A percentile compares a stretch with the other conserved stretches of the same genome.
Conservation (phyloP, 306 rosid species). For the barrel medic (Medicago truncatula) region DNA sequence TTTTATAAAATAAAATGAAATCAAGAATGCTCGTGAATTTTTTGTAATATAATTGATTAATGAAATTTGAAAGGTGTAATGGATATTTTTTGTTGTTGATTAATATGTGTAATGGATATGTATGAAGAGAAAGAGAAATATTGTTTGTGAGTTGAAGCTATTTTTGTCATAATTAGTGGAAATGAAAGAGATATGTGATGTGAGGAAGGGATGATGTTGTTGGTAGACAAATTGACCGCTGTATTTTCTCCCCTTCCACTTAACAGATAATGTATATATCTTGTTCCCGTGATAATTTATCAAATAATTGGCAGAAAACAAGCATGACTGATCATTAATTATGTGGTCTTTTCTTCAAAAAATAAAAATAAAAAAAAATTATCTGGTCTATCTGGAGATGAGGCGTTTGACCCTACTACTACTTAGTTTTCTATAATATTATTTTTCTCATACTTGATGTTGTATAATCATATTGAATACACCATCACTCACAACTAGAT, state of each 20-base stretch:
- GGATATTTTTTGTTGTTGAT: slow-evolving; percentile 30
- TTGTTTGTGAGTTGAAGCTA: neutral
- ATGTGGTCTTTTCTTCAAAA: neutral
- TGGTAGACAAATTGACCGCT: slow-evolving; percentile 43
- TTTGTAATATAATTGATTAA: slow-evolving; percentile 3
- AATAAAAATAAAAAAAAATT: neutral
- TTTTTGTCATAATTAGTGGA: slow-evolving; percentile 35
- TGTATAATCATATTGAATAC: no score
- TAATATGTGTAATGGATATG: slow-evolving; percentile 37
- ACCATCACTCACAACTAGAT: no score
- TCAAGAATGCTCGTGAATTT: slow-evolving; percentile 38
- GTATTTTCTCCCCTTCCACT: neutral
- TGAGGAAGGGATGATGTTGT: slow-evolving; percentile 41
- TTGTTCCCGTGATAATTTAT: neutral
- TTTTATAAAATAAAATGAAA: slow-evolving; percentile 5
- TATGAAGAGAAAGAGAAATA: neutral
- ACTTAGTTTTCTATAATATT: neutral
- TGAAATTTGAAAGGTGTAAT: slow-evolving; percentile 2
- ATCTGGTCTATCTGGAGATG: neutral
- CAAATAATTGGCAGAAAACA: slow-evolving; percentile 3
- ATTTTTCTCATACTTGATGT: no score
- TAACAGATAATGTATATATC: slow-evolving; percentile 43
- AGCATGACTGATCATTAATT: neutral
- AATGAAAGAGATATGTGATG: slow-evolving; percentile 44
- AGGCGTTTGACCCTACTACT: neutral